phyloP scores from a whole-genome alignment of 495 filamentous ascomycete species.

The Penicillium samsonianum region DNA sequence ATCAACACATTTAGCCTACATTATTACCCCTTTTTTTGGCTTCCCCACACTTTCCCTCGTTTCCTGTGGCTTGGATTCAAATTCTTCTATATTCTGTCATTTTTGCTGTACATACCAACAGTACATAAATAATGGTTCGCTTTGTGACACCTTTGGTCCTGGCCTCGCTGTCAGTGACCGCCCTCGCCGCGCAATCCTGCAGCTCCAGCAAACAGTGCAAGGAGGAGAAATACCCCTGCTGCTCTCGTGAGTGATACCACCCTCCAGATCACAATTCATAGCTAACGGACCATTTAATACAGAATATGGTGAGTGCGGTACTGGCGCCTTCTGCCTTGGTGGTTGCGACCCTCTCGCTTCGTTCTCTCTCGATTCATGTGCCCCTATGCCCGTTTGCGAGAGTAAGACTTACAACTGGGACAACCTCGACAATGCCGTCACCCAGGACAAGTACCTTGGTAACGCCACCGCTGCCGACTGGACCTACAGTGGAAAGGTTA shows the following conservation, averaged over 20 bases:
- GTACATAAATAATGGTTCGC: constrained; percentile 37
- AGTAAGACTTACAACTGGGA: constrained; percentile 66
- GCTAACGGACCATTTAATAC: constrained; percentile 62
- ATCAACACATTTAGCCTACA: too few relatives aligned
- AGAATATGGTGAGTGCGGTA: constrained; percentile 95
- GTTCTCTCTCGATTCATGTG: constrained; percentile 77
- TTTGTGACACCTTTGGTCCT: constrained; percentile 36
- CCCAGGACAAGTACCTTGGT: constrained; percentile 56
- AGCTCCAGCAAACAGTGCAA: constrained; percentile 68
- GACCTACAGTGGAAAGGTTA: constrained; percentile 78
- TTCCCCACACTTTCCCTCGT: constrained; percentile 9
- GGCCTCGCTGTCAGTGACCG: constrained; percentile 42
- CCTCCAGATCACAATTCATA: constrained; percentile 3
- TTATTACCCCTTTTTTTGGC: background rate
- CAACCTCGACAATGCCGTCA: constrained; percentile 53
- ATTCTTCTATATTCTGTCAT: constrained; percentile 21
- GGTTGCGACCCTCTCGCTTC: constrained; percentile 90
- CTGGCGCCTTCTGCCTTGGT: constrained; percentile 92
- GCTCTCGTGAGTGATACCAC: constrained; percentile 72
- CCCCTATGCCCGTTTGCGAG: constrained; percentile 81
- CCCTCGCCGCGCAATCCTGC: constrained; percentile 49
- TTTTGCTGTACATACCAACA: constrained; percentile 14
- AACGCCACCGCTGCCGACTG: constrained; percentile 77
- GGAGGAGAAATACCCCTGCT: constrained; percentile 70
- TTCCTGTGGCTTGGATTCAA: constrained; percentile 14